These are phyloP conservation scores for Podospora didyma DNA, from an alignment of 495 filamentous ascomycete genomes.

Conservation along the genomic window DNA sequence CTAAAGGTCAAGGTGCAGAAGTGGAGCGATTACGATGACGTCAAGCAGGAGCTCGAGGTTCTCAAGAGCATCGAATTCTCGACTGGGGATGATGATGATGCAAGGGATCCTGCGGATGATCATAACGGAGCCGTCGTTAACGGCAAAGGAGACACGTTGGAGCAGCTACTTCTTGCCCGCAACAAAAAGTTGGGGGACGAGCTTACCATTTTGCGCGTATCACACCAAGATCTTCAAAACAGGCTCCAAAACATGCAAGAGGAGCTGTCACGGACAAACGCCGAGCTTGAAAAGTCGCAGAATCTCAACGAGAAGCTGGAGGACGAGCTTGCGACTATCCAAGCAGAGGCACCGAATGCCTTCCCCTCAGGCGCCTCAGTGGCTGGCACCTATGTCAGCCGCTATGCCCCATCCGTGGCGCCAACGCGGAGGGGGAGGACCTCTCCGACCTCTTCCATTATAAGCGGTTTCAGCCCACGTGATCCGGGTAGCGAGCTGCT, in stretches of 20 bases:
- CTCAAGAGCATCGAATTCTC: constrained; percentile 97
- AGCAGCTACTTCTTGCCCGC: constrained; percentile 83
- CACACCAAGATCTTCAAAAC: constrained; percentile 84
- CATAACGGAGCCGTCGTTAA: constrained; percentile 50
- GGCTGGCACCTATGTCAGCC: constrained; percentile 84
- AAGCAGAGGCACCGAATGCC: constrained; percentile 75
- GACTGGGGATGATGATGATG: constrained; percentile 79
- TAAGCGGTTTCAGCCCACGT: constrained; percentile 83
- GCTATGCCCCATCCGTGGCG: constrained; percentile 72
- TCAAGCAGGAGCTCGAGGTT: constrained; percentile 92
- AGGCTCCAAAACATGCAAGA: constrained; percentile 77
- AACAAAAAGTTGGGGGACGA: constrained; percentile 97
- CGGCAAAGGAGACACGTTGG: constrained; percentile 73
- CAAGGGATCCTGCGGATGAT: constrained; percentile 29
- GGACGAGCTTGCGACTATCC: constrained; percentile 82
- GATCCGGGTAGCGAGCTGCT: constrained; percentile 67
- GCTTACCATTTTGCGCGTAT: constrained; percentile 86
- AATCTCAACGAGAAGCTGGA: constrained; percentile 85
- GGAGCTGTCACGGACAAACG: constrained; percentile 77
- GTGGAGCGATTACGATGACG: constrained; percentile 92
- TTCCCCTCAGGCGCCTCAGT: constrained; percentile 87
- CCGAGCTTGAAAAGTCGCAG: constrained; percentile 80
- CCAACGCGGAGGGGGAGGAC: constrained; percentile 58
- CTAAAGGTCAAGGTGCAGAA: constrained; percentile 78
- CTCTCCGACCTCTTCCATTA: constrained; percentile 97